These are phyloP conservation scores for Vicia faba DNA, from an alignment of 306 rosid species.

Conservation along the genomic window DNA sequence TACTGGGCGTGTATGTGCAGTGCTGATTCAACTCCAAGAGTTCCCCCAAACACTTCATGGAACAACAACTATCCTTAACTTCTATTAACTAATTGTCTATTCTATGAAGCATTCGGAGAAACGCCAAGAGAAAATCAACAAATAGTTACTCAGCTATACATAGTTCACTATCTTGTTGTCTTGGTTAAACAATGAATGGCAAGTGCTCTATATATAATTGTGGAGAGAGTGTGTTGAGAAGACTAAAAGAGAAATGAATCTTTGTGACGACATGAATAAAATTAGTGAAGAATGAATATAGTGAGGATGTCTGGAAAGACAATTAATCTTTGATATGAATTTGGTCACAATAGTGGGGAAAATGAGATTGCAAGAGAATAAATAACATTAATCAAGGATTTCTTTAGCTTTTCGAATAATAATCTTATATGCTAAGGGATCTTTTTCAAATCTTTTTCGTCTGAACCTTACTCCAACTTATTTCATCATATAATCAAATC, in stretches of 20 bases:
- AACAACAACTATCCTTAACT: neutral
- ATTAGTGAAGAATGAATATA: neutral
- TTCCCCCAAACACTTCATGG: neutral
- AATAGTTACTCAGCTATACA: neutral
- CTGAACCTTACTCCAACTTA: too few species aligned
- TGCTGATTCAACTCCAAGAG: constrained; percentile 2
- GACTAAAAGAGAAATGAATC: neutral
- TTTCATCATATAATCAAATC: too few species aligned
- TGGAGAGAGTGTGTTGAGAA: neutral
- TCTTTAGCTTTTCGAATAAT: constrained; percentile 27
- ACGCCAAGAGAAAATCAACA: neutral
- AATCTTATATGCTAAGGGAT: neutral
- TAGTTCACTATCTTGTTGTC: neutral
- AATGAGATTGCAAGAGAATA: constrained; percentile 33
- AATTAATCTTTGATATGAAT: constrained; percentile 11
- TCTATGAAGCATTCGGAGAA: constrained; percentile 1
- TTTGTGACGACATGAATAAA: neutral
- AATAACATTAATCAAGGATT: constrained; percentile 4
- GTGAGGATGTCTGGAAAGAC: neutral
- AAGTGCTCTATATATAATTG: neutral
- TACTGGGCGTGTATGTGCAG: neutral
- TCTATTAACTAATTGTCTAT: neutral
- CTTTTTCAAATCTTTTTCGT: too few species aligned
- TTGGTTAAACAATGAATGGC: neutral
- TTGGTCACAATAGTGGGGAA: constrained; percentile 37